phyloP scores from a whole-genome alignment of 805 yeast genomes.

The Geotrichum ghanense region DNA sequence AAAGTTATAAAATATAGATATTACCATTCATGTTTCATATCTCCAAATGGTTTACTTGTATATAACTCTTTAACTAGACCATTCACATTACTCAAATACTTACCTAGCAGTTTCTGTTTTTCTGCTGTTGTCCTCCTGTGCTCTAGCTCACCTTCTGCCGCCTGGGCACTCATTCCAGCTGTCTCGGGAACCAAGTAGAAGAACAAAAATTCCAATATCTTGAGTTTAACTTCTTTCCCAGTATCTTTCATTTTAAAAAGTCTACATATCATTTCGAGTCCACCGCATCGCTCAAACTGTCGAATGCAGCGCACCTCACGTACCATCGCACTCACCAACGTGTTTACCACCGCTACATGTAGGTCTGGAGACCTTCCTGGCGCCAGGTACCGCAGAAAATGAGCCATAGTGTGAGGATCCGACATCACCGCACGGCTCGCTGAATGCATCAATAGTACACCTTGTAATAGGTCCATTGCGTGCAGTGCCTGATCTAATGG shows the following conservation, averaged over 20 bases:
- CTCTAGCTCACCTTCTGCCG: conserved; percentile 8
- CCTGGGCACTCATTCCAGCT: conserved; percentile 14
- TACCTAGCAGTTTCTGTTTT: conserved; percentile 33
- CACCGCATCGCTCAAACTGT: conserved; percentile 44
- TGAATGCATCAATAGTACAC: conserved; percentile 49
- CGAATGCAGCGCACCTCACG: conserved; percentile 47
- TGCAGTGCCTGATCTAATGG: background rate
- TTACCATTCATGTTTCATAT: conserved; percentile 36
- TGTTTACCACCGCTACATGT: conserved; percentile 35
- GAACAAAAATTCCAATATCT: conserved; percentile 56
- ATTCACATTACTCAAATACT: conserved; percentile 34
- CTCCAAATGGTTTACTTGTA: conserved; percentile 39
- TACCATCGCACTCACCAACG: conserved; percentile 47
- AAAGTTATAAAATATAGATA: background rate
- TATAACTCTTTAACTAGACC: conserved; percentile 36
- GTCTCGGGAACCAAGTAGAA: conserved; percentile 59
- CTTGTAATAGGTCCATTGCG: conserved; percentile 38
- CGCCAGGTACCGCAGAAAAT: background rate
- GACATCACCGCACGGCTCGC: conserved; percentile 40
- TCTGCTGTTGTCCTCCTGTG: conserved; percentile 32
- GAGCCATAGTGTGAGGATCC: conserved; percentile 30
- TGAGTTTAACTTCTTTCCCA: conserved; percentile 45
- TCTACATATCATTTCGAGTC: conserved; percentile 41
- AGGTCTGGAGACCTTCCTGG: conserved; percentile 13
- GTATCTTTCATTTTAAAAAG: conserved; percentile 30